A percentile compares a stretch with the other conserved stretches of the same genome.
phyloP scores from a whole-genome alignment of 2,329 filamentous ascomycete species.

The Fusarium pseudocircinatum region DNA sequence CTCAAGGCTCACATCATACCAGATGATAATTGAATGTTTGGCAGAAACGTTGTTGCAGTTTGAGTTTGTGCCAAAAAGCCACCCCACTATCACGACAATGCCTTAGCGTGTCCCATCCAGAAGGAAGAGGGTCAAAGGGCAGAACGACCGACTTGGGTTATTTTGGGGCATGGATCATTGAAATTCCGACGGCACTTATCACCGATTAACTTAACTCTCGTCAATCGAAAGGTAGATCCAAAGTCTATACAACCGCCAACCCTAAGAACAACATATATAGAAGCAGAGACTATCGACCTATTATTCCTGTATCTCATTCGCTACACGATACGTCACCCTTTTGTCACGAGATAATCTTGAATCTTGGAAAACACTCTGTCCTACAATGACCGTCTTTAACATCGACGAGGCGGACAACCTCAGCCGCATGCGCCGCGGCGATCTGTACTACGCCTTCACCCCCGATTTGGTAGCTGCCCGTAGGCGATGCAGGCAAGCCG shows the following conservation, averaged over 20 bases:
- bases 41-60: background rate
- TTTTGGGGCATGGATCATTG: background rate
- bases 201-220: no score
- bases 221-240: no score
- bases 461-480: constrained; percentile 73
- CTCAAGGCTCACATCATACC: constrained; percentile 42
- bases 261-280: background rate
- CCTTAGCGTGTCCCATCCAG: background rate
- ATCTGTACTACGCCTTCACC: constrained; percentile 79
- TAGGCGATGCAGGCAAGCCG: constrained; percentile 69
- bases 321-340: no score
- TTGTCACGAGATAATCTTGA: background rate
- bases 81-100: background rate
- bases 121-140: background rate
- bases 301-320: no score
- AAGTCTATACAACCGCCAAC: background rate
- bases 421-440: constrained; percentile 69
- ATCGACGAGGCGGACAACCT: constrained; percentile 59
- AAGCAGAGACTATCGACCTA: background rate
- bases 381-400: constrained; percentile 20
- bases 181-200: background rate
- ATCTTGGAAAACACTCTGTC: background rate
- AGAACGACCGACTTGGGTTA: background rate
- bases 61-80: background rate
- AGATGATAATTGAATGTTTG: constrained; percentile 3